Evolutionary conservation across 768 basidiomycete species (phyloP).

Genomic region (Tephrocybe rancida): DNA sequence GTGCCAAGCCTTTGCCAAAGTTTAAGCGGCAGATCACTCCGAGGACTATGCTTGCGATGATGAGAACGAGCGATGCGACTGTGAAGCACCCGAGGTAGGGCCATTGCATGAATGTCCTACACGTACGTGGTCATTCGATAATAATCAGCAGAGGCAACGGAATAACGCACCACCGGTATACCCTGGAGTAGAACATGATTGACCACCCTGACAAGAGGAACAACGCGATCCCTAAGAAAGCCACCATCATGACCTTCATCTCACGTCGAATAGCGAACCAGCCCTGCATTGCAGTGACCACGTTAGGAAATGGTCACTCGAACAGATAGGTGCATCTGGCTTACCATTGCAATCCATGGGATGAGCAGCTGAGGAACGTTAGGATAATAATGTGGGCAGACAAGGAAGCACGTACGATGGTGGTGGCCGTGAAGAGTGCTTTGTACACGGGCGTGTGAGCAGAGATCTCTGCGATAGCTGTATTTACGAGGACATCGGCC

Average conservation of each 20-base stretch:
- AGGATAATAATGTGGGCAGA: neutral
- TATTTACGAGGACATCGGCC: constrained; percentile 54
- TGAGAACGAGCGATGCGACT: constrained; percentile 43
- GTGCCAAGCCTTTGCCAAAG: constrained; percentile 55
- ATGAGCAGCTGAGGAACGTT: constrained; percentile 29
- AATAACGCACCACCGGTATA: constrained; percentile 43
- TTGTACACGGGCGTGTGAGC: constrained; percentile 42
- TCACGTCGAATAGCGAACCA: constrained; percentile 56
- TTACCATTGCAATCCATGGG: constrained; percentile 57
- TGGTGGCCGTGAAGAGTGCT: constrained; percentile 45
- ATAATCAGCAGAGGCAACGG: neutral
- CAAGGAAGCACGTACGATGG: constrained; percentile 35
- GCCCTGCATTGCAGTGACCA: constrained; percentile 36
- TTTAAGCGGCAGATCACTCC: constrained; percentile 51
- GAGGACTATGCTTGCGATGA: constrained; percentile 43
- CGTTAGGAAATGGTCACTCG: neutral
- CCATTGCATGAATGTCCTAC: constrained; percentile 49
- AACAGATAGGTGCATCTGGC: neutral
- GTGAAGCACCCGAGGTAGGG: constrained; percentile 52
- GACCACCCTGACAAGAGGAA: constrained; percentile 39
- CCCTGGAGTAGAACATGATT: constrained; percentile 47
- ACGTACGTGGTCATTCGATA: neutral
- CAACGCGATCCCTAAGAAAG: constrained; percentile 45
- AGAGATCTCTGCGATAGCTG: constrained; percentile 45
- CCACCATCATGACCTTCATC: constrained; percentile 37